Evolutionary conservation across 108 stramenopile genomes (phyloP), one percentile per base, ranked within the genome.

Genomic region (Aureococcus anophagefferens): DNA sequence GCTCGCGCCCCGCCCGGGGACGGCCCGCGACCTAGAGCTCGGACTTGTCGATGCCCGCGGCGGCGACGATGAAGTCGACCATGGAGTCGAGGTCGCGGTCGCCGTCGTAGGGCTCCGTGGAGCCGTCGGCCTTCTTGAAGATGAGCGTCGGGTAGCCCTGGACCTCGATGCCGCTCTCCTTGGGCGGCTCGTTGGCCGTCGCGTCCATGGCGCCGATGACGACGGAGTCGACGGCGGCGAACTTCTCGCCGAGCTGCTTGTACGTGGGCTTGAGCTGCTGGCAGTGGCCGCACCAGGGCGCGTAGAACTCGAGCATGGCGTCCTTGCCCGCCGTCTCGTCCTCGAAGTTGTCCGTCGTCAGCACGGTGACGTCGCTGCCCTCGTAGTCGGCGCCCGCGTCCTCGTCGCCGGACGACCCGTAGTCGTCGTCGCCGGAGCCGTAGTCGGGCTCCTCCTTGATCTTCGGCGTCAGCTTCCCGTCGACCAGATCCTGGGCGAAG

Each of bases 271-370:
- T 81, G 30, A 87, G 76, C 46, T 66, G 30, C 85, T 87, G 84
- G 84, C 87, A 88, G 83, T 88, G 87, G 1, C 86, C 87, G 79
- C 87, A 88, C 87, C 87, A 88, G 30, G 87, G 87, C 25, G 87
- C 87, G 81, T 88, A 88, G 81, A 87, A 88, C 79, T 88, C 84
- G 35, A 88, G 68, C 33, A 88, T 66, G 33, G 85, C 86, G 79
- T 87, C 85, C 83, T 87, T 85, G 76, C 63, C 68, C 45, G 68
- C 46, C 34, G 74, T 73, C 51, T 59, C 51, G 64, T 76, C 77
- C 72, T 82, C 81, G 72, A 84, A 84, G 76, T 82, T 82, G 14
- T 31, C 66, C 28, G 46, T 46, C 33, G 64, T 70, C 29, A 80
- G 44, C 30, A 71, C 79, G 28, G 76, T 37, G 35, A 68, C 76